Conservation (phyloP, 805 yeast species). For the Ogataea corticis region DNA sequence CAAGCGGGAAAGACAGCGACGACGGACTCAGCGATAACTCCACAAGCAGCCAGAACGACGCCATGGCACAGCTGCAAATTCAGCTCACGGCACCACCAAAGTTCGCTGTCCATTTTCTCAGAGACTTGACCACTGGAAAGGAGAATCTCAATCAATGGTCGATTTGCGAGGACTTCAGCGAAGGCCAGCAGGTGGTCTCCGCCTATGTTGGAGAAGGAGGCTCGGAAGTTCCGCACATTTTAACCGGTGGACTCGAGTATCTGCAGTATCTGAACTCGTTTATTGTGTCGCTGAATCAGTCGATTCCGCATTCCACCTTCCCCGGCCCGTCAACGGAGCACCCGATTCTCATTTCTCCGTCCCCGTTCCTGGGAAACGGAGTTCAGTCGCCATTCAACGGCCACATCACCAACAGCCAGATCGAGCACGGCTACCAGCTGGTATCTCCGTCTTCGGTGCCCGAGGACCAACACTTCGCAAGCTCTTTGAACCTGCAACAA, state of each 20-base stretch:
- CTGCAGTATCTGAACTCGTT: constrained; percentile 36
- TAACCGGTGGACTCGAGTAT: constrained; percentile 51
- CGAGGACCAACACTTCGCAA: constrained; percentile 14
- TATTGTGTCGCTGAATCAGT: constrained; percentile 31
- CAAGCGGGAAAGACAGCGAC: constrained; percentile 19
- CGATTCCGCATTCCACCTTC: constrained; percentile 29
- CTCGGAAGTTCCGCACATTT: constrained; percentile 63
- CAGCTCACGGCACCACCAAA: constrained; percentile 58
- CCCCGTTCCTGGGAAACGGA: constrained; percentile 9
- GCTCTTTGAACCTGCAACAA: constrained; percentile 3
- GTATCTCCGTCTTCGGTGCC: constrained; percentile 8
- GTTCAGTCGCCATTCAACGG: constrained; percentile 8
- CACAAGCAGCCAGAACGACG: constrained; percentile 36
- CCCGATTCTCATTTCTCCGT: constrained; percentile 26
- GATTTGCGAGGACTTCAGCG: constrained; percentile 80
- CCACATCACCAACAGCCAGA: background rate
- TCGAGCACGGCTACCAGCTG: constrained; percentile 1
- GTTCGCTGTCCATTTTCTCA: constrained; percentile 73
- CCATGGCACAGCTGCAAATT: constrained; percentile 38
- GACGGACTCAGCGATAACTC: constrained; percentile 39
- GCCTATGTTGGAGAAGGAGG: constrained; percentile 64
- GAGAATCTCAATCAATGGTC: constrained; percentile 68
- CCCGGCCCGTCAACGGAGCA: constrained; percentile 44
- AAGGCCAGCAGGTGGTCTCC: constrained; percentile 75
- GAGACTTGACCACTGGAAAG: constrained; percentile 45